Base-by-base conservation (phyloP, 2,329 filamentous ascomycete genomes). In the Aspergillus flavus region DNA sequence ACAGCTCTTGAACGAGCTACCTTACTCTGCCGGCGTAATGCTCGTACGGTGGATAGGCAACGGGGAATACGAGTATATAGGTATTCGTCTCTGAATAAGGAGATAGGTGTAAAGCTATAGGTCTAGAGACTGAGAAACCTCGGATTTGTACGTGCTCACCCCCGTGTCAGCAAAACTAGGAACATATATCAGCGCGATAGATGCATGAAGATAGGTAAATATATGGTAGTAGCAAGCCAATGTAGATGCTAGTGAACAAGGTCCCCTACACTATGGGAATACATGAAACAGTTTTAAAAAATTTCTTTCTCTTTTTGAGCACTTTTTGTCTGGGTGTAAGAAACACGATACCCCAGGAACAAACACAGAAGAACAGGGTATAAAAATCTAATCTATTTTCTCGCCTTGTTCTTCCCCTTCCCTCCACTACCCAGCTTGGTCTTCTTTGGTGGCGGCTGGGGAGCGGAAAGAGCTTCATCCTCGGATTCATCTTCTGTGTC, bases 401-500 rank as follows among this genome's bases (percentile, higher is more conserved):
- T 73, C 41, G 75, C 70, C 71, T 75, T 76, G 65, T 67, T 72
- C 71, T 78, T 79, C 68, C 70, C 73, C 58, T 73, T 71, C 53
- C 65, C 68, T 58, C 66, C 65, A 46, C 64, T 61, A 63, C 57
- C 61, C 57, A 71, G 64, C 68, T 76, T 78, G 58, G 69, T 69
- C 68, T 79, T 79, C 71, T 79, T 80, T 34, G 75, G 68, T 28
- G 77, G 73, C 12, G 72, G 72, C 61, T 70, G 67, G 52, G 70
- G 64, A 45, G 68, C 61, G 45, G 57, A 30, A 45, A 62, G 59
- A n/a, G 60, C 64, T 19, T 70, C 71, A 55, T 73, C 73, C 58
- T 76, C 73, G 28, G 72, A 76, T 28, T 82, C 79, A 10, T 80
- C 78, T 45, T 85, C 83, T 3, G 78, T 80, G 61, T 83, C 81